Base-by-base conservation (phyloP, 129 eudicot genomes). In the Smallanthus sonchifolius region DNA sequence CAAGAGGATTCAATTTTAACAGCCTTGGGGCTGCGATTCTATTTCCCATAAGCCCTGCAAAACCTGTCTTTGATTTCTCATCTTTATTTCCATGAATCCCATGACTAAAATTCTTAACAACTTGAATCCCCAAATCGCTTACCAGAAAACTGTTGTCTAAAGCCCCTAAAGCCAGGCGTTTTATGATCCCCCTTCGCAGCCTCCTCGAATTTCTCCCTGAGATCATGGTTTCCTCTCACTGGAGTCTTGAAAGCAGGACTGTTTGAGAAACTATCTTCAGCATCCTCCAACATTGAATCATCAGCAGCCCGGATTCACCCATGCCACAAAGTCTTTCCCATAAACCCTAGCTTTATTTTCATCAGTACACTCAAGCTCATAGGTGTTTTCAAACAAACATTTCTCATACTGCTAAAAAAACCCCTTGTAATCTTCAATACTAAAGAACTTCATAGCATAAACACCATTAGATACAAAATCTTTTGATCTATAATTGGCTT, bases 261-360 rank as follows among this genome's bases (percentile, higher is more conserved):
- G 42, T 74, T 84, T 28, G 7, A 45, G 49, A 82, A 84, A 36
- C 73, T 75, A 10, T 90, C 97, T 70, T 90, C 97, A 0, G 91
- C 96, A 75, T 91, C 98, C 70, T 93, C 98, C 98, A 97, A 90
- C 93, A 94, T 80, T 0, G 97, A 84, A 85, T 94, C 98, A 74
- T 94, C 98, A 4, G 98, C 98, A 16, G 63, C 85, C 57, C 0
- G 98, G 98, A 28, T 90, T 85, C n/a, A 87, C 93, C 98, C 98
- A 94, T 0, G 89, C 96, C 4, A 86, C 74, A 16, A 94, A 94
- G 61, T 94, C 98, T 74, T 94, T 94, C 20, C 98, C 98, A 20
- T 86, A 94, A 56, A 94, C 91, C 84, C 86, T 94, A 15, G 86
- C 80, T 82, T 84, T 90, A 39, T 91, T 94, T 24, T 16, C 82